Evolutionary conservation across 2,329 filamentous ascomycete species (phyloP), one percentile per base, ranked within the genome.

Genomic region (Ophiostoma montium): DNA sequence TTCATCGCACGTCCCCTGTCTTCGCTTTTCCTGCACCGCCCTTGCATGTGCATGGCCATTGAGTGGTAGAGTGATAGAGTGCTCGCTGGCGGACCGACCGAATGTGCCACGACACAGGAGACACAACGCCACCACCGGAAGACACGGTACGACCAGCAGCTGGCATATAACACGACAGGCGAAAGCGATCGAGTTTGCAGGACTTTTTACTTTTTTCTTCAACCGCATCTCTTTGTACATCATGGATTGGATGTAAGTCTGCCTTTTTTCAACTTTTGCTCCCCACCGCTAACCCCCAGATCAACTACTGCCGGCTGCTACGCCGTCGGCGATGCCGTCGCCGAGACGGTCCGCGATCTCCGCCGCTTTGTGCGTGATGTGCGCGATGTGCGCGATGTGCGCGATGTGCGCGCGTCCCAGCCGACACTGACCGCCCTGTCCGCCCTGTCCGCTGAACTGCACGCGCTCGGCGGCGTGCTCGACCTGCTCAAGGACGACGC

Each of bases 401-500:
- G n/a, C n/a, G n/a, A n/a, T n/a, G n/a, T n/a, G n/a, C n/a, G n/a
- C n/a, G n/a, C n/a, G n/a, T n/a, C n/a, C n/a, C n/a, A n/a, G n/a
- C n/a, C n/a, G n/a, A n/a, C n/a, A n/a, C n/a, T n/a, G n/a, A n/a
- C 23, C 8, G 8, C 23, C 21, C 57, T 68, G 15, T 62, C 67
- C 33, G 59, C 54, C 30, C 59, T 70, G 35, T 64, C 65, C 31
- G 62, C 64, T 50, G 67, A 70, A 52, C 55, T 70, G 27, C 62
- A 68, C 51, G 67, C 66, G 38, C 60, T 70, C 44, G 61, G 65
- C 48, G 61, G 61, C 33, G 61, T 68, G 2, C 56, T 69, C 9
- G 60, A 62, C 45, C 57, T 69, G 13, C 54, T 70, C 46, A 61
- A 60, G 42, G 65, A 69, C 50, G 67, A 69, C 53, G 64, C 63